Evolutionary conservation across 306 rosid genomes (phyloP).

Genomic region (Rosa lucieae): DNA sequence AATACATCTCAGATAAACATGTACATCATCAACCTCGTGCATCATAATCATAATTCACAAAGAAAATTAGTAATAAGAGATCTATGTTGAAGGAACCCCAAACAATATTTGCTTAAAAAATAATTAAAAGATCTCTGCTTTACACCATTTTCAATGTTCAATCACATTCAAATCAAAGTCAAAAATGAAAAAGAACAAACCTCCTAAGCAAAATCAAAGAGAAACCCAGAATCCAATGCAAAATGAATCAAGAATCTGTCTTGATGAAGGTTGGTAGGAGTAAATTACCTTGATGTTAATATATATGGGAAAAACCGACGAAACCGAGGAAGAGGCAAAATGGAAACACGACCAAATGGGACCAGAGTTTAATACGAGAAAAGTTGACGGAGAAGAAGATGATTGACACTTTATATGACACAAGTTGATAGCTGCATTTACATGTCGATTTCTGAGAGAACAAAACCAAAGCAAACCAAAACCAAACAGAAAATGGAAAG

Average conservation of each 20-base stretch:
- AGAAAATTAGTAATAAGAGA: background rate
- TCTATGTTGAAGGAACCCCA: background rate
- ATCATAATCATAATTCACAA: conserved; percentile 13
- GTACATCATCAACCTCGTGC: background rate
- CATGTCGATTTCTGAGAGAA: conserved; percentile 19
- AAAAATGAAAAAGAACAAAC: conserved; percentile 7
- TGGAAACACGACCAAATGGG: conserved; percentile 14
- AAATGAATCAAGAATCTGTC: background rate
- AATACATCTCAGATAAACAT: background rate
- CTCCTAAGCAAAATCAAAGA: conserved; percentile 13
- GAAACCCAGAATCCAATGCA: conserved; percentile 21
- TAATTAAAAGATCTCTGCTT: background rate
- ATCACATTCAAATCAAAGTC: background rate
- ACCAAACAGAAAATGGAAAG: background rate
- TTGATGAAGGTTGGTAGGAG: background rate
- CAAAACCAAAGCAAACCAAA: background rate
- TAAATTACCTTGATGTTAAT: conserved; percentile 21
- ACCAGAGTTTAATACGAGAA: conserved; percentile 38
- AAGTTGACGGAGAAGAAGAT: conserved; percentile 43
- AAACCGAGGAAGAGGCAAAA: conserved; percentile 38
- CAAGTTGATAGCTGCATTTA: conserved; percentile 5
- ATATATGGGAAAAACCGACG: conserved; percentile 24
- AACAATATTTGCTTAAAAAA: background rate
- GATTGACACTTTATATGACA: conserved; percentile 17
- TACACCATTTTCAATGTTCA: background rate